phyloP scores from a whole-genome alignment of 805 yeast genomes.

The Ogataea angusta region DNA sequence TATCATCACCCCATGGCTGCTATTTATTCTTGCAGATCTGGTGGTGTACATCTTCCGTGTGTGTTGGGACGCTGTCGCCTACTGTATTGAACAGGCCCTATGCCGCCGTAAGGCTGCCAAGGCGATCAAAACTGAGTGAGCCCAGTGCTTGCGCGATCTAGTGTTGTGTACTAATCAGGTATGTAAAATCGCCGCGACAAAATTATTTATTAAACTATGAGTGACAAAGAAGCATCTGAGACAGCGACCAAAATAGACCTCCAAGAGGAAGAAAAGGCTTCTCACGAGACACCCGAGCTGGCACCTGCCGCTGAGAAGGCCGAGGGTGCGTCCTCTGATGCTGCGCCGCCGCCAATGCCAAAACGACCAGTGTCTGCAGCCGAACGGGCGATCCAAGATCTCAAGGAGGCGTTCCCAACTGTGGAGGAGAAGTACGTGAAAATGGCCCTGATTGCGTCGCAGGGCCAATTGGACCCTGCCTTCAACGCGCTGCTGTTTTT shows the following conservation, averaged over 20 bases:
- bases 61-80: conserved; percentile 5
- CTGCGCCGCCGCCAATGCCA: conserved; percentile 46
- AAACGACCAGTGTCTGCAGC: conserved; percentile 62
- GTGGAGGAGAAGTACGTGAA: conserved; percentile 67
- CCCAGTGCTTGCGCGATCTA: no score
- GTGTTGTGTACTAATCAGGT: background rate
- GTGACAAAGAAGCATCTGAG: conserved; percentile 5
- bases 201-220: conserved; percentile 30
- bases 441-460: conserved; percentile 82
- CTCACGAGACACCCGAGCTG: background rate
- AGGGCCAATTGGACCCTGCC: conserved; percentile 77
- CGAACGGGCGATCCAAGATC: conserved; percentile 50
- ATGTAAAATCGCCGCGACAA: conserved; percentile 6
- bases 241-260: background rate
- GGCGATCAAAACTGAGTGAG: conserved; percentile 1
- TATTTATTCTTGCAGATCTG: conserved; percentile 22
- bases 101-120: background rate
- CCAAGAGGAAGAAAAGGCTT: background rate
- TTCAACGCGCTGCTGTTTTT: conserved; percentile 81
- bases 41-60: conserved; percentile 25
- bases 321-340: conserved; percentile 1
- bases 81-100: background rate
- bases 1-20: conserved; percentile 27
- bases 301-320: background rate
- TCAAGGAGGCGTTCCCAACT: conserved; percentile 83